Percentiles rank a stretch among this genome's conserved stretches.
Conservation (phyloP, 2,329 filamentous ascomycete species). For the Didymella lethalis region DNA sequence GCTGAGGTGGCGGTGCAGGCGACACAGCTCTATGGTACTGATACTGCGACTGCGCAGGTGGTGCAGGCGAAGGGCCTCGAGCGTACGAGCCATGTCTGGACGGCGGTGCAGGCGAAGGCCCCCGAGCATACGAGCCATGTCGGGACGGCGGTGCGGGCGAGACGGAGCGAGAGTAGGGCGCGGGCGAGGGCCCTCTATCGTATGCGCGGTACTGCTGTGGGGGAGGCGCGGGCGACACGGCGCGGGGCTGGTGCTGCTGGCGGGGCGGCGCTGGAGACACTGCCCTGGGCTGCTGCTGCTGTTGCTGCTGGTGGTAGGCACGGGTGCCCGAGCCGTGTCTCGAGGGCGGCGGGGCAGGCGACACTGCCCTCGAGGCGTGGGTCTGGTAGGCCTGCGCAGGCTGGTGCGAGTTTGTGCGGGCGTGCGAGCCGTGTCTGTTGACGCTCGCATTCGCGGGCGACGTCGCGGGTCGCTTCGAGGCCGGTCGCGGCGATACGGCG, state of each 20-base stretch:
- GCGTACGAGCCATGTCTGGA: constrained; percentile 23
- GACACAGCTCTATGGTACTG: constrained; percentile 37
- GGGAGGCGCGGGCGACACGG: constrained; percentile 37
- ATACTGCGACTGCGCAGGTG: constrained; percentile 28
- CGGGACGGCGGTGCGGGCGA: constrained; percentile 38
- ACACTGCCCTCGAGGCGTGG: constrained; percentile 31
- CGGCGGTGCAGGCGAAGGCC: constrained; percentile 37
- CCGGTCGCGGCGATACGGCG: constrained; percentile 53
- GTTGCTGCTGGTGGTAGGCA: constrained; percentile 26
- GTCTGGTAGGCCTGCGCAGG: constrained; percentile 32
- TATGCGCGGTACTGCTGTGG: constrained; percentile 35
- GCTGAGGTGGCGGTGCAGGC: constrained; percentile 34
- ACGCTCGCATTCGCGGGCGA: constrained; percentile 52
- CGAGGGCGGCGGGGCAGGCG: constrained; percentile 39
- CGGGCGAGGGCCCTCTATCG: constrained; percentile 30
- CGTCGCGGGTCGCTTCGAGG: constrained; percentile 43
- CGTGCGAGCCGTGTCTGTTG: constrained; percentile 32
- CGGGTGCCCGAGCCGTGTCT: constrained; percentile 8
- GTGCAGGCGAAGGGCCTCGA: constrained; percentile 35
- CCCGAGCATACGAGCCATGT: constrained; percentile 14
- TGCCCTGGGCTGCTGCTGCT: constrained; percentile 23
- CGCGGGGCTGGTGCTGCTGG: constrained; percentile 8
- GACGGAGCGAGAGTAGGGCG: constrained; percentile 16
- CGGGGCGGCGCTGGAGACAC: constrained; percentile 39
- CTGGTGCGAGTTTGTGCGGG: constrained; percentile 40